Conservation (phyloP, 2,329 filamentous ascomycete genomes). For the Alternaria viburni region DNA sequence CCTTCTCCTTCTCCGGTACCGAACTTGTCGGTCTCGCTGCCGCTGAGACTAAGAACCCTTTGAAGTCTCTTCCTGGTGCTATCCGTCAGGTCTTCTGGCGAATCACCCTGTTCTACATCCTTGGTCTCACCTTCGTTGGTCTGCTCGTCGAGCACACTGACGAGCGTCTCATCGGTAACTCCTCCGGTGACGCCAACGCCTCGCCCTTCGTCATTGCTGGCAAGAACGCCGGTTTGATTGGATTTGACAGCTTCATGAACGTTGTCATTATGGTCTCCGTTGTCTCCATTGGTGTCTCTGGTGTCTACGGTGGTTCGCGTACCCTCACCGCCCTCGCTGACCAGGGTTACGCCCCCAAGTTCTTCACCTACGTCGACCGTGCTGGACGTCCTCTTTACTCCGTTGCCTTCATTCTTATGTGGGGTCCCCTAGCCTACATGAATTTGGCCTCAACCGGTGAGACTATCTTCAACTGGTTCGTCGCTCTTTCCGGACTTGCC, state of each 20-base stretch:
- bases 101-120: slow-evolving; percentile 54
- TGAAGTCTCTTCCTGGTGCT: slow-evolving; percentile 55
- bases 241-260: slow-evolving; percentile 71
- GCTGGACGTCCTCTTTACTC: slow-evolving; percentile 79
- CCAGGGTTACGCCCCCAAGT: slow-evolving; percentile 71
- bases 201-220: slow-evolving; percentile 73
- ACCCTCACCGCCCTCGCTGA: slow-evolving; percentile 62
- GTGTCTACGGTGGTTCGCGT: slow-evolving; percentile 63
- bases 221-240: slow-evolving; percentile 64
- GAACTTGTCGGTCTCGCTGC: slow-evolving; percentile 67
- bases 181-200: slow-evolving; percentile 48
- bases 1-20: slow-evolving; percentile 68
- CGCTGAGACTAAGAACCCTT: slow-evolving; percentile 64
- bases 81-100: slow-evolving; percentile 57
- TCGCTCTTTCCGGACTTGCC: slow-evolving; percentile 74
- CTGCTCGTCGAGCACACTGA: slow-evolving; percentile 50
- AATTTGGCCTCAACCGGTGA: slow-evolving; percentile 56
- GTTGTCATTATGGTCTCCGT: slow-evolving; percentile 69
- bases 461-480: slow-evolving; percentile 75
- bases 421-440: slow-evolving; percentile 81
- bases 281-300: slow-evolving; percentile 65
- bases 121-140: slow-evolving; percentile 53
- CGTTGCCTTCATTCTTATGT: slow-evolving; percentile 68
- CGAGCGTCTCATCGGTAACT: slow-evolving; percentile 42
- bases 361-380: slow-evolving; percentile 82